phyloP scores from a whole-genome alignment of 176 grass and related monocot species.

The Eleusine indica region DNA sequence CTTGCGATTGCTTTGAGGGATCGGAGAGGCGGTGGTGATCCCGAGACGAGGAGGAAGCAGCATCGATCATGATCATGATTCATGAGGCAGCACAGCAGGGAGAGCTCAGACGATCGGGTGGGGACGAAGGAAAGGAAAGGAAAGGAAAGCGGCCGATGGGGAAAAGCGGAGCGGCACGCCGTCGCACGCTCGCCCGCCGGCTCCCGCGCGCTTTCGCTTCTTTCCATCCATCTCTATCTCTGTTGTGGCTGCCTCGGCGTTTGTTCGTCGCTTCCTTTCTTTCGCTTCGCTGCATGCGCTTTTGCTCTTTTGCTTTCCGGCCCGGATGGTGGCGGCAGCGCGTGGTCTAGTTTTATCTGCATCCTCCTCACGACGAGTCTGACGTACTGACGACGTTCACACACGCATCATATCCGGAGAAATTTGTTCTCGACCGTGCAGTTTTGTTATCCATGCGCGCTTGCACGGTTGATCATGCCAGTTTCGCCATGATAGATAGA shows the following conservation, averaged over 20 bases:
- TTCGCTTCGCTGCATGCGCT: neutral
- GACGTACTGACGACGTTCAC: neutral
- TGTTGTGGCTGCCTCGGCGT: constrained; percentile 1
- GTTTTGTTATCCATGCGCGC: neutral
- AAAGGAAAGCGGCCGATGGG: neutral
- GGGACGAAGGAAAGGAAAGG: neutral
- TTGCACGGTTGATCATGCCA: neutral
- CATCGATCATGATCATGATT: neutral
- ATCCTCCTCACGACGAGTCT: neutral
- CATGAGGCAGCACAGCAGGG: too few relatives aligned
- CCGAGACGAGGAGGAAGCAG: constrained; percentile 38
- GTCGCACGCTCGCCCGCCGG: neutral
- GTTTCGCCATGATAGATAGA: neutral
- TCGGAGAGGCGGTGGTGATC: constrained; percentile 35
- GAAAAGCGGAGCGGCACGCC: constrained; percentile 27
- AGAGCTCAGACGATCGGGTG: neutral
- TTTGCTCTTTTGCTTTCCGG: constrained; percentile 37
- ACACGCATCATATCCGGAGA: neutral
- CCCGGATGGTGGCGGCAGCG: neutral
- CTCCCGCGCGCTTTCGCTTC: constrained; percentile 26
- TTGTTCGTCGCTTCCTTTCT: neutral
- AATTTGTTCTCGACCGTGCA: neutral
- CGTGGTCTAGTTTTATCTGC: neutral
- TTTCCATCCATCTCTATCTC: constrained; percentile 18
- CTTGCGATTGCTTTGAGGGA: neutral